phyloP scores from a whole-genome alignment of 192 early-diverging fungal genomes.

The Phycomyces blakesleeanus region DNA sequence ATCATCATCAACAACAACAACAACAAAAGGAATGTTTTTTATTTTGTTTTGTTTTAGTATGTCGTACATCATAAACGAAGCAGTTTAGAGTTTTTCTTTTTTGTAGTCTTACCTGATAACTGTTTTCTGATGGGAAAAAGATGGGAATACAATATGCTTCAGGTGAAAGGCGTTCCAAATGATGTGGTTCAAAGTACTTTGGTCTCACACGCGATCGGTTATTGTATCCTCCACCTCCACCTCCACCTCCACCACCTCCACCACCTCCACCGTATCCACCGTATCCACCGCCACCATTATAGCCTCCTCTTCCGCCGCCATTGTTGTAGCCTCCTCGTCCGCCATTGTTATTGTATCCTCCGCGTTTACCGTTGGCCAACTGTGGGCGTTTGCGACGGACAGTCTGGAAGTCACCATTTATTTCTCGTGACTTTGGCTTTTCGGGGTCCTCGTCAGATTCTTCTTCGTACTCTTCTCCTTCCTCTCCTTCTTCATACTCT shows the following conservation, averaged over 20 bases:
- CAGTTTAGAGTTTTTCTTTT: not conserved
- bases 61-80: not conserved
- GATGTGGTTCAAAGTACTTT: constrained; percentile 8
- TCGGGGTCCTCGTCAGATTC: not conserved
- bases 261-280: not conserved
- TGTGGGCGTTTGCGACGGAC: not conserved
- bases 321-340: constrained; percentile 5
- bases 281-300: not conserved
- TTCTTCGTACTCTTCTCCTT: not conserved
- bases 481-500: not conserved
- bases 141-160: constrained; percentile 28
- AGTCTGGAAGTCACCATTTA: constrained; percentile 3
- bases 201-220: not conserved
- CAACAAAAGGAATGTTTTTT: too few species aligned
- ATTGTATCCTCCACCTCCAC: not conserved
- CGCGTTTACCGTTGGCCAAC: not conserved
- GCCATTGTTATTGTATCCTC: constrained; percentile 6
- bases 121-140: constrained; percentile 37
- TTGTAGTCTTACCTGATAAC: constrained; percentile 23
- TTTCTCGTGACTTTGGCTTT: constrained; percentile 12
- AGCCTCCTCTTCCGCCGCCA: not conserved
- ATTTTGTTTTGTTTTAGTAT: not conserved
- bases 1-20: not conserved
- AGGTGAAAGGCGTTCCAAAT: constrained; percentile 12
- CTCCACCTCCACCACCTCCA: not conserved